Evolutionary conservation across 495 filamentous ascomycete genomes (phyloP).

Genomic region (Aspergillus homomorphus): DNA sequence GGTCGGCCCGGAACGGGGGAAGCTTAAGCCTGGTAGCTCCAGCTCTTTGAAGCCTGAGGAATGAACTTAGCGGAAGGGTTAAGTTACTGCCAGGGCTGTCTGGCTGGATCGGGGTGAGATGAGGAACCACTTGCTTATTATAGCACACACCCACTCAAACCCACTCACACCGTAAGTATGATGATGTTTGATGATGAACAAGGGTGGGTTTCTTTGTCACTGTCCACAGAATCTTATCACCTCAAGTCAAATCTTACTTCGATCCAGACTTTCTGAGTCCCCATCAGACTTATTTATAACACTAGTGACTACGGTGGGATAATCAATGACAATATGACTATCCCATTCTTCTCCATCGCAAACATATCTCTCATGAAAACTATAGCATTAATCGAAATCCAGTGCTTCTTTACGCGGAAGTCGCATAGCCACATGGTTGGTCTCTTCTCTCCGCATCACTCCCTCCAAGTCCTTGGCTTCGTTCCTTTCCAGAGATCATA

Average conservation of each 20-base stretch:
- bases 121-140: not conserved
- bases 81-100: not conserved
- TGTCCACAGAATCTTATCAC: not conserved
- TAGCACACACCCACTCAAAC: not conserved
- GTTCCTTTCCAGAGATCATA: constrained; percentile 12
- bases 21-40: not conserved
- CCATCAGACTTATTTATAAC: not conserved
- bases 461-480: constrained; percentile 17
- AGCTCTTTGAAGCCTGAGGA: not conserved
- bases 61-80: not conserved
- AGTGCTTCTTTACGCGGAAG: constrained; percentile 17
- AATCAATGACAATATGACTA: not conserved
- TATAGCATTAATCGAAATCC: constrained; percentile 6
- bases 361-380: not conserved
- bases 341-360: not conserved
- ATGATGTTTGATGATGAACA: not conserved
- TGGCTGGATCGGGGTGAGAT: not conserved
- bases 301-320: not conserved
- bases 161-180: no score
- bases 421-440: constrained; percentile 15
- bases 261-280: not conserved
- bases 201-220: not conserved
- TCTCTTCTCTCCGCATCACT: constrained; percentile 5
- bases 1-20: constrained; percentile 18
- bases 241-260: not conserved